phyloP scores from a whole-genome alignment of 257 asterid genomes.

The Solanum appendiculatum region DNA sequence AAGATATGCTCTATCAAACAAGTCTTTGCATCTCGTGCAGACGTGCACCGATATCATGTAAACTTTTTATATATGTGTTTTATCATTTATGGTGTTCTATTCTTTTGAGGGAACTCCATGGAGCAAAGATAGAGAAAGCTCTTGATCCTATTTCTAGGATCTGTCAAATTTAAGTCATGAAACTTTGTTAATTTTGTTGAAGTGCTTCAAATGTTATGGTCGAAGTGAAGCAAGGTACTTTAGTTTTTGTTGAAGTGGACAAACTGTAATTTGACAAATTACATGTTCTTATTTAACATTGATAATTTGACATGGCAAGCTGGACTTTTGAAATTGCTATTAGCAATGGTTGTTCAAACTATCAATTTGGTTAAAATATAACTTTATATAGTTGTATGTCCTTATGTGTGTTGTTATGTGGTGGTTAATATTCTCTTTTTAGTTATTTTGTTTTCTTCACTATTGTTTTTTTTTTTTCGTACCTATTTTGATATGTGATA shows the following conservation, averaged over 20 bases:
- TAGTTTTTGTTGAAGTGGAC: neutral
- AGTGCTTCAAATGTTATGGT: neutral
- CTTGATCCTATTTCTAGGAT: neutral
- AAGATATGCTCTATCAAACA: neutral
- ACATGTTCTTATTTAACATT: neutral
- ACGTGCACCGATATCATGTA: neutral
- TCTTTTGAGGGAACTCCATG: neutral
- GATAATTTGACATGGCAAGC: neutral
- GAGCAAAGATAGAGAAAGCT: neutral
- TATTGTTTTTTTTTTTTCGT: neutral
- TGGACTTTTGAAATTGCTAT: neutral
- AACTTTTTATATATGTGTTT: neutral
- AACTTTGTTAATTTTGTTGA: neutral
- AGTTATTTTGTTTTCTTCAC: neutral
- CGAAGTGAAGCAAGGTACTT: neutral
- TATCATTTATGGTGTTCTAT: neutral
- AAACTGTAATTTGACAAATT: neutral
- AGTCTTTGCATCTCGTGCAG: neutral
- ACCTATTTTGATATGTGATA: neutral
- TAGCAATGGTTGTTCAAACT: neutral
- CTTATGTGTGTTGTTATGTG: neutral
- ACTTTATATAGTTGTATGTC: neutral
- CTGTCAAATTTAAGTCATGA: neutral
- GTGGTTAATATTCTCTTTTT: neutral
- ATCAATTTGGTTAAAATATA: neutral